A percentile compares a stretch with the other conserved stretches of the same genome.
Evolutionary conservation across 164 flowering plant species (phyloP).

Genomic region (Warburgia ugandensis): DNA sequence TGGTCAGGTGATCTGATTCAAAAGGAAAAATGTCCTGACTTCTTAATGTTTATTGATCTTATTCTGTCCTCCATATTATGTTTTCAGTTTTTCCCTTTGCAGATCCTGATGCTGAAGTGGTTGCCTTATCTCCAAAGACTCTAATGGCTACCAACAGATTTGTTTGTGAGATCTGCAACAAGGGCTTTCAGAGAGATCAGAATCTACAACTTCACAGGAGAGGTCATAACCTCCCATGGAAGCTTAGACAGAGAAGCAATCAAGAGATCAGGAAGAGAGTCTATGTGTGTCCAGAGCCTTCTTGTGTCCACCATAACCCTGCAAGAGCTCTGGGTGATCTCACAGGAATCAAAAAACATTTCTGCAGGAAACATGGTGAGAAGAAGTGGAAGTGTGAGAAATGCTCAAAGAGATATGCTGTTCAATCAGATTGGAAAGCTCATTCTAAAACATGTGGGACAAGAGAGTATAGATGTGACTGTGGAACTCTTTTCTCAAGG

Average conservation of each 20-base stretch:
- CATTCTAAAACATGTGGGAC: constrained; percentile 88
- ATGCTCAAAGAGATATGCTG: constrained; percentile 85
- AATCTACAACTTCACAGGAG: constrained; percentile 91
- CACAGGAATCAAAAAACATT: constrained; percentile 95
- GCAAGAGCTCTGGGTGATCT: constrained; percentile 96
- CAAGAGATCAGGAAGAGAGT: constrained; percentile 52
- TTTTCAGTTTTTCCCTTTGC: constrained; percentile 7
- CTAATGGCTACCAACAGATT: constrained; percentile 80
- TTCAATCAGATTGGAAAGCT: constrained; percentile 95
- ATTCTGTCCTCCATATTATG: too few relatives aligned
- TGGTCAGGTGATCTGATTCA: too few relatives aligned
- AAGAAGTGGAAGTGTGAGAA: constrained; percentile 88
- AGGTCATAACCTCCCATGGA: constrained; percentile 98
- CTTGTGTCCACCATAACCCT: constrained; percentile 78
- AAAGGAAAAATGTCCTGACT: too few relatives aligned
- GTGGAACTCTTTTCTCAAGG: constrained; percentile 95
- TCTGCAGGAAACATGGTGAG: constrained; percentile 83
- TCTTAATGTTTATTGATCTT: too few relatives aligned
- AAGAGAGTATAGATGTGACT: constrained; percentile 83
- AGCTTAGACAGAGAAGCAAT: constrained; percentile 67
- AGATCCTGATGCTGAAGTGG: constrained; percentile 95
- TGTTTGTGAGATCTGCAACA: constrained; percentile 92
- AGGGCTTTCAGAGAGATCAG: constrained; percentile 95
- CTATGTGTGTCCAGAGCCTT: constrained; percentile 76
- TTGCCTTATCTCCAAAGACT: constrained; percentile 78